Evolutionary conservation across 768 basidiomycete genomes (phyloP).

Genomic region (Hemileccinum impolitum): DNA sequence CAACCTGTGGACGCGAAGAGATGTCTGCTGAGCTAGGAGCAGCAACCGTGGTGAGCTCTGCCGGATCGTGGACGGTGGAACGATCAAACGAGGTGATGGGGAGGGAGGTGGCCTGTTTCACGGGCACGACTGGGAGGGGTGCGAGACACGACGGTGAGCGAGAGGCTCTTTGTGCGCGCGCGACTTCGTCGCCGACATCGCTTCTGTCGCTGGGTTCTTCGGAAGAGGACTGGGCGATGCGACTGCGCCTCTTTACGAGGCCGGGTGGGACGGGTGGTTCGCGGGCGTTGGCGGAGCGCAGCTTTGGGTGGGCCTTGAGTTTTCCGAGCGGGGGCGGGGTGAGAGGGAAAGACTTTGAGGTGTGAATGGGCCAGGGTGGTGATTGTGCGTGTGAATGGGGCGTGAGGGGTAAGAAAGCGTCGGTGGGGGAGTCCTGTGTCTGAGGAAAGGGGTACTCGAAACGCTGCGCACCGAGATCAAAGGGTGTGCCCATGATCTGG

Average conservation of each 20-base stretch:
- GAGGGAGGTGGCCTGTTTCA: conserved; percentile 10
- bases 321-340: conserved; percentile 26
- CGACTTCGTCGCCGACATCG: conserved; percentile 20
- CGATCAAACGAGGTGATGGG: conserved; percentile 7
- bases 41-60: conserved; percentile 3
- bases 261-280: conserved; percentile 33
- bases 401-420: conserved; percentile 23
- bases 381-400: conserved; percentile 23
- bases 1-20: conserved; percentile 16
- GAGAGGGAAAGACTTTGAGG: conserved; percentile 31
- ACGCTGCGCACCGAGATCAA: conserved; percentile 31
- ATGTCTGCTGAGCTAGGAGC: background rate
- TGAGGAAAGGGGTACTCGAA: conserved; percentile 34
- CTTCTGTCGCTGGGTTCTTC: conserved; percentile 30
- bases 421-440: conserved; percentile 28
- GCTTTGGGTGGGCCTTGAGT: conserved; percentile 29
- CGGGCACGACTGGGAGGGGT: no score
- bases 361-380: conserved; percentile 27
- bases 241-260: conserved; percentile 27
- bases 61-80: conserved; percentile 1
- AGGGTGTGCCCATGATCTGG: conserved; percentile 34
- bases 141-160: background rate
- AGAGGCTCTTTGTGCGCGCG: conserved; percentile 4
- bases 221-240: conserved; percentile 22
- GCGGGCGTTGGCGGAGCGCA: conserved; percentile 24